A percentile compares a stretch with the other conserved stretches of the same genome.
Conservation (phyloP, 305 asterid species). For the Fraxinus baroniana region DNA sequence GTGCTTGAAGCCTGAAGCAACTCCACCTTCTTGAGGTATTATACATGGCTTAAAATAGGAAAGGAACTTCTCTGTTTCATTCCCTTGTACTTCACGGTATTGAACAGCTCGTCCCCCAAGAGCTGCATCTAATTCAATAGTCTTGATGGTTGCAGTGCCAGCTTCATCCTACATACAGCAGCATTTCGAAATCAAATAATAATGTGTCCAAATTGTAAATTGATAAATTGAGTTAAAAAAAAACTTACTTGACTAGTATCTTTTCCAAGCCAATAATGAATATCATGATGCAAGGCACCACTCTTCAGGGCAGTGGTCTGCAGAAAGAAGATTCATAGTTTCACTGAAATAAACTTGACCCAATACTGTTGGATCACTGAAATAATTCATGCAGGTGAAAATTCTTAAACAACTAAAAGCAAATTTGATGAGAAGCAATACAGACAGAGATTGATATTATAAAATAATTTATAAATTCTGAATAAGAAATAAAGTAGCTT, state of each 20-base stretch:
- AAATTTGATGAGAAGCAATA: neutral
- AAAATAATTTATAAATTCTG: no score
- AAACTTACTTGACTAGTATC: constrained; percentile 66
- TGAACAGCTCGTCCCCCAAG: constrained; percentile 83
- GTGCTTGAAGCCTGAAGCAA: constrained; percentile 62
- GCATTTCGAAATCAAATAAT: constrained; percentile 22
- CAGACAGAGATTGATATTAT: neutral
- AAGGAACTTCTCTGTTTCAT: constrained; percentile 82
- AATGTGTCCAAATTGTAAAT: neutral
- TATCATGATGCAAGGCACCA: constrained; percentile 72
- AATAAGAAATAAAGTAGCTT: neutral
- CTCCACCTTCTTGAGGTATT: constrained; percentile 76
- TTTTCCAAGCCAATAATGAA: constrained; percentile 89
- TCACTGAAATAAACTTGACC: constrained; percentile 13
- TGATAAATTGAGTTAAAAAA: neutral
- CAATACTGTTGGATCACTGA: constrained; percentile 9
- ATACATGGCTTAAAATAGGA: constrained; percentile 90
- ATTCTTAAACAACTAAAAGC: neutral
- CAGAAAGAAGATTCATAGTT: constrained; percentile 33
- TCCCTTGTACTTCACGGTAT: constrained; percentile 89
- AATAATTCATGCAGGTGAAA: neutral
- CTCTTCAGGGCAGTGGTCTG: constrained; percentile 71
- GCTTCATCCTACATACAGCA: constrained; percentile 49
- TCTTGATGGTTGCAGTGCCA: constrained; percentile 59
- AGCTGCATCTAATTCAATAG: constrained; percentile 83